A percentile compares a stretch with the other conserved stretches of the same genome.
Evolutionary conservation across 768 basidiomycete species (phyloP).

Genomic region (Tricholoma saponaceum): DNA sequence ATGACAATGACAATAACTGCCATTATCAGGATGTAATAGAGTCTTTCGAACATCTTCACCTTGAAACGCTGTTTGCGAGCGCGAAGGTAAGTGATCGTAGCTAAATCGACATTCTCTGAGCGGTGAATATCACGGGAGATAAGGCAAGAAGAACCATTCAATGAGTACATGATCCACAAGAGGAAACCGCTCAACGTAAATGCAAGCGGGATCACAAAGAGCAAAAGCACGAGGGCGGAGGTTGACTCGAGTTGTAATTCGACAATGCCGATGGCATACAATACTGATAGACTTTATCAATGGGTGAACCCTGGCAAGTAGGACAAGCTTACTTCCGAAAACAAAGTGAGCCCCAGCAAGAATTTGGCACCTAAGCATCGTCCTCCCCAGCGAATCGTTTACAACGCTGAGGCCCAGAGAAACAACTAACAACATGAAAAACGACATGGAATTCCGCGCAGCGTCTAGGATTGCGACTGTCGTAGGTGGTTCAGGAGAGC

Average conservation of each 20-base stretch:
- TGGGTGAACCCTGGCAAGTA: background rate
- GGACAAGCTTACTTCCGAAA: slow-evolving; percentile 76
- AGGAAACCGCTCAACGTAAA: slow-evolving; percentile 95
- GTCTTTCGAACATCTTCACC: slow-evolving; percentile 79
- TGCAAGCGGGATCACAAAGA: slow-evolving; percentile 92
- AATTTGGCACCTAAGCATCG: slow-evolving; percentile 80
- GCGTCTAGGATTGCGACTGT: slow-evolving; percentile 93
- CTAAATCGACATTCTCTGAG: slow-evolving; percentile 30
- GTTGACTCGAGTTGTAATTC: slow-evolving; percentile 90
- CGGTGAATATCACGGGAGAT: background rate
- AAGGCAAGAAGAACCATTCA: slow-evolving; percentile 65
- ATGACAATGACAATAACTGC: slow-evolving; percentile 78
- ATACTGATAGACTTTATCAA: slow-evolving; percentile 39
- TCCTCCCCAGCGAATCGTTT: slow-evolving; percentile 77
- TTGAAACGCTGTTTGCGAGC: slow-evolving; percentile 86
- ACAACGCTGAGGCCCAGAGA: slow-evolving; percentile 91
- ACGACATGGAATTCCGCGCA: slow-evolving; percentile 88
- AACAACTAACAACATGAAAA: slow-evolving; percentile 93
- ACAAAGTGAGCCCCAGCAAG: slow-evolving; percentile 85
- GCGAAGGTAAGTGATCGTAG: slow-evolving; percentile 83
- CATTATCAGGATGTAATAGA: slow-evolving; percentile 81
- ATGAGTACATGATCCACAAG: slow-evolving; percentile 90
- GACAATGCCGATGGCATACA: slow-evolving; percentile 94
- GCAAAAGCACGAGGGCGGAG: slow-evolving; percentile 74
- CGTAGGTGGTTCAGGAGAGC: slow-evolving; percentile 4